A percentile compares a stretch with the other conserved stretches of the same genome.
phyloP scores from a whole-genome alignment of 768 basidiomycete genomes.

The Leucosporidium creatinivorum region DNA sequence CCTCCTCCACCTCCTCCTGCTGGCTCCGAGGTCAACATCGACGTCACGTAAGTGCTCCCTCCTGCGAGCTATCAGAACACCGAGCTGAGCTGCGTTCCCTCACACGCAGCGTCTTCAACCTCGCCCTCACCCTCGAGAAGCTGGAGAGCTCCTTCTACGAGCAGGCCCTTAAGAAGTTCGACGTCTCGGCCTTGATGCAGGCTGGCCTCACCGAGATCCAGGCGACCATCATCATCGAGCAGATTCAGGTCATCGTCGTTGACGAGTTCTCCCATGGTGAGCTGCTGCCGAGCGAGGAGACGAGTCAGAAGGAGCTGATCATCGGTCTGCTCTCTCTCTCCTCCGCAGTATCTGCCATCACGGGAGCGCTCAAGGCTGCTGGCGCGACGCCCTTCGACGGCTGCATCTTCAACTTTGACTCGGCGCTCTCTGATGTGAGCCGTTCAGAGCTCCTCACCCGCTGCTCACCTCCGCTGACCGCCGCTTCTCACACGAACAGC shows the following conservation, averaged over 20 bases:
- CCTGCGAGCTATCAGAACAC: too few species aligned
- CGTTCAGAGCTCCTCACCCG: background rate
- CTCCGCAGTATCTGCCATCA: conserved; percentile 3
- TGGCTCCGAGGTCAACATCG: too few species aligned
- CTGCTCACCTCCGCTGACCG: background rate
- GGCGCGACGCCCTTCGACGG: conserved; percentile 52
- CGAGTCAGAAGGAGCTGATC: too few species aligned
- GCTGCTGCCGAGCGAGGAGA: background rate
- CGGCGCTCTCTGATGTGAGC: conserved; percentile 55
- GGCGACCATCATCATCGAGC: conserved; percentile 29
- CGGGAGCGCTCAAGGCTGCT: conserved; percentile 48
- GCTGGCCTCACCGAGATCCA: conserved; percentile 18
- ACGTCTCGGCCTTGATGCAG: conserved; percentile 6
- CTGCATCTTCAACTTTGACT: conserved; percentile 64
- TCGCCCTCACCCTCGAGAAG: conserved; percentile 1
- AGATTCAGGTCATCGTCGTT: conserved; percentile 4
- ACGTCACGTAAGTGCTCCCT: too few species aligned
- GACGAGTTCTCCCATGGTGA: conserved; percentile 22
- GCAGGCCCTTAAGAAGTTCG: conserved; percentile 17
- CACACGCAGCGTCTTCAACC: background rate
- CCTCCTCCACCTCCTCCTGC: too few species aligned
- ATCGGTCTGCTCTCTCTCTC: background rate
- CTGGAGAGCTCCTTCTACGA: conserved; percentile 2
- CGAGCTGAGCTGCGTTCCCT: too few species aligned
- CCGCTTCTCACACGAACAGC: background rate